Conservation (phyloP, 768 basidiomycete species). For the Glaciozyma martinii region DNA sequence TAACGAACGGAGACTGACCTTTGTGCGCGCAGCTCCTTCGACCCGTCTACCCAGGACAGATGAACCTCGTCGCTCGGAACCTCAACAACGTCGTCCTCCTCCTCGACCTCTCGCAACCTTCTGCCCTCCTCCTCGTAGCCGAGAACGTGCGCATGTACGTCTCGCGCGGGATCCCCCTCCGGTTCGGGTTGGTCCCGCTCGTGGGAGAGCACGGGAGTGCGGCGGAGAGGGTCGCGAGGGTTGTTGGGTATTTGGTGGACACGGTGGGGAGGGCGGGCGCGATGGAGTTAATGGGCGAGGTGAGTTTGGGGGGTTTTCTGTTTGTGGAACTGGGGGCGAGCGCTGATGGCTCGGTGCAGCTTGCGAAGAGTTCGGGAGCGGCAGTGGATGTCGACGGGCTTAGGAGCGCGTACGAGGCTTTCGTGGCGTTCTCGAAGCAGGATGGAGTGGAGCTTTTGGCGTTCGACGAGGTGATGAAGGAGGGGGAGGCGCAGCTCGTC, state of each 20-base stretch:
- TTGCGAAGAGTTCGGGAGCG: background rate
- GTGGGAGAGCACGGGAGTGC: slow-evolving; percentile 47
- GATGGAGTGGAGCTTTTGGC: too few relatives aligned
- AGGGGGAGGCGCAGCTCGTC: slow-evolving; percentile 46
- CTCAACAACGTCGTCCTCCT: slow-evolving; percentile 73
- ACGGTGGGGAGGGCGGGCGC: slow-evolving; percentile 58
- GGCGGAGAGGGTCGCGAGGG: slow-evolving; percentile 58
- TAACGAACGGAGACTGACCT: background rate
- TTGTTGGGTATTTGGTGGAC: slow-evolving; percentile 60
- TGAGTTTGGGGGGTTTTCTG: slow-evolving; percentile 34
- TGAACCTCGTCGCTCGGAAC: slow-evolving; percentile 66
- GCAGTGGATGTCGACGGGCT: background rate
- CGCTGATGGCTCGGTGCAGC: background rate
- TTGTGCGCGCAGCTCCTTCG: slow-evolving; percentile 54
- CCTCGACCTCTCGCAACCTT: slow-evolving; percentile 63
- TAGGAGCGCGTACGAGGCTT: background rate
- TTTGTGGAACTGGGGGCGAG: background rate
- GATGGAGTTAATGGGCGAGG: slow-evolving; percentile 52
- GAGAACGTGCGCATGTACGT: slow-evolving; percentile 62
- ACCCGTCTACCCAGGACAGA: slow-evolving; percentile 67
- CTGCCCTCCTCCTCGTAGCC: slow-evolving; percentile 55
- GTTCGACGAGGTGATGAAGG: slow-evolving; percentile 54
- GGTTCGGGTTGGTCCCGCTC: slow-evolving; percentile 77
- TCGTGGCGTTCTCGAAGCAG: too few relatives aligned
- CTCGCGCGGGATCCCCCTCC: slow-evolving; percentile 60